These are phyloP conservation scores for Wallemia hederae DNA, from an alignment of 1,284 basidiomycete species.

Conservation along the genomic window DNA sequence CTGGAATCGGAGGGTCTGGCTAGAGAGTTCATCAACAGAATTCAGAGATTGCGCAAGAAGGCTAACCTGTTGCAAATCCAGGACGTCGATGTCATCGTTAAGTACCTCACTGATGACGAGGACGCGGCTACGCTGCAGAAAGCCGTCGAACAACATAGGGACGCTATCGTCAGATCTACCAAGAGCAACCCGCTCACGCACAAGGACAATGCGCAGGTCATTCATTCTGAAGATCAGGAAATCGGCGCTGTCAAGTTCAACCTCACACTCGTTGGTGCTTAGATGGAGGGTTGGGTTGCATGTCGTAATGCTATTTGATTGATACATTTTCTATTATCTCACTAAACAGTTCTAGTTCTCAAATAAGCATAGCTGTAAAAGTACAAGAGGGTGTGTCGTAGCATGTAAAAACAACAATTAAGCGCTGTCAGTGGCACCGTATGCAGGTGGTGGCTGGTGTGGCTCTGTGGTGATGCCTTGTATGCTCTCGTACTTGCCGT, in stretches of 20 bases:
- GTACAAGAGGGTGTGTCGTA: too few species aligned
- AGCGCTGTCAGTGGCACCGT: neutral
- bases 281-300: too few species aligned
- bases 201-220: slow-evolving; percentile 23
- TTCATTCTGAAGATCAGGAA: slow-evolving; percentile 54
- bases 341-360: neutral
- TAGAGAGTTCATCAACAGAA: slow-evolving; percentile 69
- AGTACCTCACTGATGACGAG: slow-evolving; percentile 50
- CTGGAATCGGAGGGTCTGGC: slow-evolving; percentile 65
- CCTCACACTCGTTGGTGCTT: neutral
- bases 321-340: neutral
- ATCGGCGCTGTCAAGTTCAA: slow-evolving; percentile 49
- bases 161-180: slow-evolving; percentile 45
- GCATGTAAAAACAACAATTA: neutral
- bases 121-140: slow-evolving; percentile 31
- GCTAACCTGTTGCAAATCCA: slow-evolving; percentile 83
- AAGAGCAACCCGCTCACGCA: slow-evolving; percentile 37
- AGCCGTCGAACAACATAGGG: slow-evolving; percentile 40
- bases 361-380: neutral
- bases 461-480: neutral
- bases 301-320: too few species aligned
- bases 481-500: slow-evolving; percentile 4
- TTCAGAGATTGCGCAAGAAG: slow-evolving; percentile 87
- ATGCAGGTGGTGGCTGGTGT: neutral
- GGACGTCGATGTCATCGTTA: slow-evolving; percentile 46